Conservation (phyloP, 768 basidiomycete genomes). For the Rubroboletus satanas region DNA sequence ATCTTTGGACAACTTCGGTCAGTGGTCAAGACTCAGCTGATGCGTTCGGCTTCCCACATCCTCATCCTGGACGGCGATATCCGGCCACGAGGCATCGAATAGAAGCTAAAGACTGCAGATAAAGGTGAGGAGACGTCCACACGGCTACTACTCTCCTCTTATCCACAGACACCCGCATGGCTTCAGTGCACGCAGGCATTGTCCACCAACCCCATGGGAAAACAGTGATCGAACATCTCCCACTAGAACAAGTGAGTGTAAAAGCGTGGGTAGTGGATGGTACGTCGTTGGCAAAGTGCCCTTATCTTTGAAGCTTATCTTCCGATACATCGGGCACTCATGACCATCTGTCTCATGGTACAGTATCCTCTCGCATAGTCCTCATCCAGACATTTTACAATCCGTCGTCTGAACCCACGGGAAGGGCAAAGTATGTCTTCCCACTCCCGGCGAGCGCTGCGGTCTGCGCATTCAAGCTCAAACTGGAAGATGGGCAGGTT, state of each 20-base stretch:
- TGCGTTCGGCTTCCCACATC: constrained; percentile 3
- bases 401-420: constrained; percentile 34
- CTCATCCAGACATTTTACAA: constrained; percentile 43
- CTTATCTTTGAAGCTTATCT: constrained; percentile 4
- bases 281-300: constrained; percentile 13
- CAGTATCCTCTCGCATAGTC: constrained; percentile 44
- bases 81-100: background rate
- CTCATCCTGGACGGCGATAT: background rate
- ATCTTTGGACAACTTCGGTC: background rate
- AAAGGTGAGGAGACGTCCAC: background rate
- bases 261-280: constrained; percentile 43
- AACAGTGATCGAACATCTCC: constrained; percentile 29
- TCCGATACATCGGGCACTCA: background rate
- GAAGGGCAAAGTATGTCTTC: constrained; percentile 52
- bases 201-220: constrained; percentile 28
- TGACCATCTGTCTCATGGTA: background rate
- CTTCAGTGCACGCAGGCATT: constrained; percentile 26
- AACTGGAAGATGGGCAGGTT: constrained; percentile 39
- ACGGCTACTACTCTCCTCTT: background rate
- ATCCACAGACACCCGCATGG: constrained; percentile 10
- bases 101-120: constrained; percentile 8
- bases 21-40: background rate
- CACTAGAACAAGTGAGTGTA: constrained; percentile 40
- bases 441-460: constrained; percentile 55
- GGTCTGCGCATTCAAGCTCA: constrained; percentile 52